phyloP scores from a whole-genome alignment of 225 moss, liverwort and hornwort species.

The Climacium dendroides region DNA sequence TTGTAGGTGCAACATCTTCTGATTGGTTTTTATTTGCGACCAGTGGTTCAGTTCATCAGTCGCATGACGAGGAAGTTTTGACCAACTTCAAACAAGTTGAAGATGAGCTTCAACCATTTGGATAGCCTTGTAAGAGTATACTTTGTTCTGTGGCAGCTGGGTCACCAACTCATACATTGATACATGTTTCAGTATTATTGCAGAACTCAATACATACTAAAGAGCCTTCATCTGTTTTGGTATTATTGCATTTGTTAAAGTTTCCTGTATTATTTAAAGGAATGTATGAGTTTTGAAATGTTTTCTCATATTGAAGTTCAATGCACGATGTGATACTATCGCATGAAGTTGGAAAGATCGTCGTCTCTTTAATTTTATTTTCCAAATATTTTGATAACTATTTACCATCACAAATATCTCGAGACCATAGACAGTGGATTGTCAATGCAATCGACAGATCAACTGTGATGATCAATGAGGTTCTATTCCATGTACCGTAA shows the following conservation, averaged over 20 bases:
- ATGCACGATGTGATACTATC: neutral
- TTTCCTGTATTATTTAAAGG: neutral
- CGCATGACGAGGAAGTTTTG: constrained; percentile 8
- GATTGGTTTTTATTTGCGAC: neutral
- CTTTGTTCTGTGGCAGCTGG: neutral
- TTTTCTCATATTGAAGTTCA: neutral
- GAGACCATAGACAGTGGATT: neutral
- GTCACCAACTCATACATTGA: neutral
- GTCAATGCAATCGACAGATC: neutral
- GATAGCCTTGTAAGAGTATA: constrained; percentile 5
- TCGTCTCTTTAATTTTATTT: neutral
- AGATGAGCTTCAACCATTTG: constrained; percentile 6
- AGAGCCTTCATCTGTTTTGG: neutral
- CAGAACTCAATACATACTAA: neutral
- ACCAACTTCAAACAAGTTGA: constrained; percentile 6
- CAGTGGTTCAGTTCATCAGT: constrained; percentile 3
- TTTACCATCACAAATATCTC: neutral
- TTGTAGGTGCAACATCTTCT: constrained; percentile 7
- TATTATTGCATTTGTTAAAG: neutral
- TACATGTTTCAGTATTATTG: neutral
- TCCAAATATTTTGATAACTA: neutral
- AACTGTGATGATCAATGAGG: neutral
- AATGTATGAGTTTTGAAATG: neutral
- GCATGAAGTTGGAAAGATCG: neutral
- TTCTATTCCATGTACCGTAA: neutral